Conservation (phyloP, 352 stramenopile species). For the Pythium oligandrum region DNA sequence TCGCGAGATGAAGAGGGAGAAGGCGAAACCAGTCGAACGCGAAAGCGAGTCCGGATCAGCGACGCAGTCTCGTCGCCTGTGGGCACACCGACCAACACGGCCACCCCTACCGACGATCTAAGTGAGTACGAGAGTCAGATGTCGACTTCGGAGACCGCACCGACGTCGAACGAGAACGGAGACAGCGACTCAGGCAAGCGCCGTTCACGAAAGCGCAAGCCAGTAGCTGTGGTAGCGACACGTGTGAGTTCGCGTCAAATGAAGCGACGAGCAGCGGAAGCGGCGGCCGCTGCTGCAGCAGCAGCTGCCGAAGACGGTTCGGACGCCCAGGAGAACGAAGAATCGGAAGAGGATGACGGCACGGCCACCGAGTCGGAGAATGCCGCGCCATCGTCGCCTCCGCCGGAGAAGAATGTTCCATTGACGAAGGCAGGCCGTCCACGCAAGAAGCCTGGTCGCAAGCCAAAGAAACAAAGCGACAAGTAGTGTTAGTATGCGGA, state of each 20-base stretch:
- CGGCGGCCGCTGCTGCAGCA: slow-evolving; percentile 15
- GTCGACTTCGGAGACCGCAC: slow-evolving; percentile 40
- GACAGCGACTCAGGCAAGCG: slow-evolving; percentile 24
- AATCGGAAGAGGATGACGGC: slow-evolving; percentile 1
- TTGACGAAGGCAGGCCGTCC: slow-evolving; percentile 37
- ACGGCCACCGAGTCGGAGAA: slow-evolving; percentile 24
- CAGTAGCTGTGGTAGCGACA: slow-evolving; percentile 37
- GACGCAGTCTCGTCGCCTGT: slow-evolving; percentile 28
- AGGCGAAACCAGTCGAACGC: slow-evolving; percentile 2
- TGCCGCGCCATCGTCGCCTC: slow-evolving; percentile 13
- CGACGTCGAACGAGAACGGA: slow-evolving; percentile 1
- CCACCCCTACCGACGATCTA: slow-evolving; percentile 36
- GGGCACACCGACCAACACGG: slow-evolving; percentile 4
- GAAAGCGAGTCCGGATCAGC: slow-evolving; percentile 15
- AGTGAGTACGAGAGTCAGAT: slow-evolving; percentile 59
- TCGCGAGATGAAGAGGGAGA: too few species aligned
- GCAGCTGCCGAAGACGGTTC: slow-evolving; percentile 3
- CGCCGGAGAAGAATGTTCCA: slow-evolving; percentile 5
- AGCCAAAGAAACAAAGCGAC: slow-evolving; percentile 19
- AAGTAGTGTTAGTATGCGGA: too few species aligned
- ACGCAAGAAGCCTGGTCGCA: slow-evolving; percentile 54
- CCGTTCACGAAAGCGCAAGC: slow-evolving; percentile 36
- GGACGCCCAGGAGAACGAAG: slow-evolving; percentile 13
- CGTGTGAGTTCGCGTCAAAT: slow-evolving; percentile 63
- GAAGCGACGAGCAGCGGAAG: slow-evolving; percentile 41